Percentiles rank a stretch among this genome's conserved stretches.
phyloP scores from a whole-genome alignment of 1,139 yeast species.

The Ogataea hybrid region DNA sequence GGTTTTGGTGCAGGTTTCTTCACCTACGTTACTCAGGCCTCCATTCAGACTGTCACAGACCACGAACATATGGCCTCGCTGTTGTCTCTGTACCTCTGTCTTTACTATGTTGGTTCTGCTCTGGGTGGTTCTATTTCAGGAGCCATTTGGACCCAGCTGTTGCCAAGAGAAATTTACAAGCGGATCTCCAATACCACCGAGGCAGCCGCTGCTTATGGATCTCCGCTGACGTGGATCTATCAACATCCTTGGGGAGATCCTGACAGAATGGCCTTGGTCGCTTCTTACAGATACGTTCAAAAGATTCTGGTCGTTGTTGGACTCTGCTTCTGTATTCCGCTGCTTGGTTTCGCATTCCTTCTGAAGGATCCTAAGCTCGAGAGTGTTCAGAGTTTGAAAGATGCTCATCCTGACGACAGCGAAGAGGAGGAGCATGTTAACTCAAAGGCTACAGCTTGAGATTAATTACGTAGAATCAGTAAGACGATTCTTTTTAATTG shows the following conservation, averaged over 20 bases:
- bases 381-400: conserved; percentile 19
- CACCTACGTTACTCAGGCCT: conserved; percentile 64
- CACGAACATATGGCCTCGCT: conserved; percentile 68
- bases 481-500: too few species aligned
- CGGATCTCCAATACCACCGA: conserved; percentile 32
- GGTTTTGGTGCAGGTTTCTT: conserved; percentile 76
- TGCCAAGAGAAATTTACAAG: conserved; percentile 37
- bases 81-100: conserved; percentile 52
- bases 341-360: conserved; percentile 47
- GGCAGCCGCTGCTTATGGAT: conserved; percentile 49
- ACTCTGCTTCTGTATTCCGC: conserved; percentile 51
- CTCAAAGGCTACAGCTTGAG: too few species aligned
- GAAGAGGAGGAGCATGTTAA: not conserved
- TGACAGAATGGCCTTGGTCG: conserved; percentile 53
- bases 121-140: conserved; percentile 55
- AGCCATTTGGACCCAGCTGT: conserved; percentile 58
- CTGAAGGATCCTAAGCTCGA: conserved; percentile 43
- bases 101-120: conserved; percentile 62
- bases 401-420: conserved; percentile 5
- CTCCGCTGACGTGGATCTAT: conserved; percentile 48
- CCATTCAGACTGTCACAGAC: conserved; percentile 59
- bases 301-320: conserved; percentile 57
- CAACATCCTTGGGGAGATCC: conserved; percentile 59
- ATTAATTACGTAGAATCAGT: too few species aligned
- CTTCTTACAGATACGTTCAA: conserved; percentile 61